Conservation (phyloP, 441 rosid species). For the Capsella rubella region DNA sequence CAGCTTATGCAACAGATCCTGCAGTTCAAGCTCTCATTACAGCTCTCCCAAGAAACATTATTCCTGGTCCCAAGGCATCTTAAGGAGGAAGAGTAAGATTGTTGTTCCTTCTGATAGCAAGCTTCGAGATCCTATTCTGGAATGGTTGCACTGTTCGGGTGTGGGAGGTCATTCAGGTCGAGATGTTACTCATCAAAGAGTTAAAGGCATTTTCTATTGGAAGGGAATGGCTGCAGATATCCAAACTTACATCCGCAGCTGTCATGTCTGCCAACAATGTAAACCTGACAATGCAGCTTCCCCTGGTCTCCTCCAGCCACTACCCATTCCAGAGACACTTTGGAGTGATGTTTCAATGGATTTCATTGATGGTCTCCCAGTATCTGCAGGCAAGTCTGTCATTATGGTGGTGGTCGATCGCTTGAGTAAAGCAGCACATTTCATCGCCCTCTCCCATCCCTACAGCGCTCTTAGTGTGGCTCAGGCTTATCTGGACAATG, state of each 20-base stretch:
- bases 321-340: background rate
- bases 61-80: background rate
- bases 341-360: background rate
- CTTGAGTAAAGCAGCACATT: background rate
- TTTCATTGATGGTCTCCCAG: accelerated
- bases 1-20: no score
- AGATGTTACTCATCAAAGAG: no score
- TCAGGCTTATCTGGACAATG: background rate
- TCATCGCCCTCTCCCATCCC: background rate
- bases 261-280: background rate
- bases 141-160: no score
- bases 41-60: background rate
- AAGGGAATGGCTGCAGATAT: background rate
- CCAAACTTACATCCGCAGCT: accelerated
- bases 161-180: no score
- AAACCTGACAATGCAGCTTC: background rate
- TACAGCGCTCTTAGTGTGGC: background rate
- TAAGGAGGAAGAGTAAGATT: background rate
- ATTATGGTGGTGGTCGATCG: background rate
- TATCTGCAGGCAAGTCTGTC: accelerated
- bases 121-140: accelerated
- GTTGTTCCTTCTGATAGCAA: background rate
- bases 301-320: background rate
- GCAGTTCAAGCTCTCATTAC: no score
- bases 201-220: no score